phyloP scores from a whole-genome alignment of 2,329 filamentous ascomycete species.

The Stagonosporopsis vannaccii region DNA sequence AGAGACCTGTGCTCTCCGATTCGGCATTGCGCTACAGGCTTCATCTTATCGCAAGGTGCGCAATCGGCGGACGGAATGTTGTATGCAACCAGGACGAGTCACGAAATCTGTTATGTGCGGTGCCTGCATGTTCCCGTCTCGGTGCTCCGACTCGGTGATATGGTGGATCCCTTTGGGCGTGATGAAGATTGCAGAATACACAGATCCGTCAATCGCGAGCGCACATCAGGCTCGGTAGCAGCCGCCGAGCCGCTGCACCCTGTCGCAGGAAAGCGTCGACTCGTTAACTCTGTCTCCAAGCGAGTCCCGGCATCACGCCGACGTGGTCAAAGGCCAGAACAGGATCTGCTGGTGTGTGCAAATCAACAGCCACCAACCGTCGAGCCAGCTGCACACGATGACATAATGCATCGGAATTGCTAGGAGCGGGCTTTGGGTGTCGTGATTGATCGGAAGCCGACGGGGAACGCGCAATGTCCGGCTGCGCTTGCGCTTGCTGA shows the following conservation, averaged over 20 bases:
- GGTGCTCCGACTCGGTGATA: conserved; percentile 6
- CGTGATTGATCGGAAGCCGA: conserved; percentile 26
- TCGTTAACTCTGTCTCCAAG: neutral
- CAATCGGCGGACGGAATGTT: conserved; percentile 1
- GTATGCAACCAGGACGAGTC: conserved; percentile 5
- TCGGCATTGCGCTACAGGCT: neutral
- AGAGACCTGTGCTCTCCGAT: conserved; percentile 12
- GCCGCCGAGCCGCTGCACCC: conserved; percentile 13
- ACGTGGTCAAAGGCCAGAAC: conserved; percentile 33
- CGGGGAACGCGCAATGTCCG: conserved; percentile 8
- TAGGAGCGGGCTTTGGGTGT: conserved; percentile 20
- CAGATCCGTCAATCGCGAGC: conserved; percentile 7
- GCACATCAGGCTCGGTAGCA: conserved; percentile 9
- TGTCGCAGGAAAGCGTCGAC: neutral
- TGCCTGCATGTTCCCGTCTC: conserved; percentile 9
- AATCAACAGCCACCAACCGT: conserved; percentile 18
- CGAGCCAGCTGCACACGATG: conserved; percentile 19
- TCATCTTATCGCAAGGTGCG: neutral
- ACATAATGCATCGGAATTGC: conserved; percentile 27
- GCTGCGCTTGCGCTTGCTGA: conserved; percentile 10
- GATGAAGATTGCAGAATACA: conserved; percentile 8
- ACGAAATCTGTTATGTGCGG: neutral
- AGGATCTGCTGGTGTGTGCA: conserved; percentile 12
- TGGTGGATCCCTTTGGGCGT: conserved; percentile 11
- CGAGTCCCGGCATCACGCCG: conserved; percentile 23